These are phyloP conservation scores for Cotoneaster glaucophyllus DNA, from an alignment of 306 rosid species.

Conservation along the genomic window DNA sequence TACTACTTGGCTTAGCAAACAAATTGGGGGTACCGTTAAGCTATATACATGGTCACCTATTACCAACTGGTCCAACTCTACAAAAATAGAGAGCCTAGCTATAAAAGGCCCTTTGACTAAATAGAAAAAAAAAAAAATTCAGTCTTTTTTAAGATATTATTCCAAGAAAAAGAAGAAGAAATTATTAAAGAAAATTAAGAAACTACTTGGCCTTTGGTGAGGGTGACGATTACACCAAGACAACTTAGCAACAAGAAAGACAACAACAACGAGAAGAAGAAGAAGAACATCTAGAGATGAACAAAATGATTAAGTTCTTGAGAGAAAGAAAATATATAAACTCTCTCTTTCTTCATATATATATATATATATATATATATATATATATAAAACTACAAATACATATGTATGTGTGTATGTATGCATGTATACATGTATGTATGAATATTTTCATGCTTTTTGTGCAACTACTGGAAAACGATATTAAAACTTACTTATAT, in stretches of 20 bases:
- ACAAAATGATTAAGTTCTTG: not conserved
- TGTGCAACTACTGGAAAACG: not conserved
- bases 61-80: not conserved
- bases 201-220: not conserved
- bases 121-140: not conserved
- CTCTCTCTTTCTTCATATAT: not conserved
- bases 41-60: not conserved
- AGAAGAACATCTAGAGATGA: not conserved
- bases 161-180: no score
- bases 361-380: no score
- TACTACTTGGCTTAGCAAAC: not conserved
- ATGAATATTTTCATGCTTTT: not conserved
- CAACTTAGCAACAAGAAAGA: not conserved
- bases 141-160: no score
- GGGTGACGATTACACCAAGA: not conserved
- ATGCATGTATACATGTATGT: no score
- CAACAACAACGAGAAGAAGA: not conserved
- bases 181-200: no score
- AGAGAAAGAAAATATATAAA: not conserved
- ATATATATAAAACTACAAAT: no score
- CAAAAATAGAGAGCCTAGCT: not conserved
- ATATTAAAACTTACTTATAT: conserved; percentile 33
- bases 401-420: no score
- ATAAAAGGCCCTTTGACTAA: not conserved
- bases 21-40: not conserved